Percentiles rank a stretch among this genome's conserved stretches.
Evolutionary conservation across 1,284 basidiomycete genomes (phyloP).

Genomic region (Leccinum fuscescens): DNA sequence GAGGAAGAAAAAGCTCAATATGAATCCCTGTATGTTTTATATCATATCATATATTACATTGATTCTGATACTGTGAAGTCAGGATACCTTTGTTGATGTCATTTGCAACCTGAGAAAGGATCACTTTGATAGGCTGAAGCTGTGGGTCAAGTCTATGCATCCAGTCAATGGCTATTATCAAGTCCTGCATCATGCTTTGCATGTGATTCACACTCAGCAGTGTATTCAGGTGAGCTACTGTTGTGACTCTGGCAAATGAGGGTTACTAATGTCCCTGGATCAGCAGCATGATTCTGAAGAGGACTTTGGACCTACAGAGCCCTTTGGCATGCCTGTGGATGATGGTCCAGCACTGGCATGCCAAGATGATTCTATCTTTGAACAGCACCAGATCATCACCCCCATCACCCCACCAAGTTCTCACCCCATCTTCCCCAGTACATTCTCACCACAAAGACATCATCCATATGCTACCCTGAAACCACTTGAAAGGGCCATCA

Average conservation of each 20-base stretch:
- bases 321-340: neutral
- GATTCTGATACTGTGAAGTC: conserved; percentile 9
- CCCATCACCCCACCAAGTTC: neutral
- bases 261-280: neutral
- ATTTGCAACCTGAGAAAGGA: conserved; percentile 3
- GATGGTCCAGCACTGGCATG: neutral
- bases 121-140: neutral
- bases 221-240: conserved; percentile 12
- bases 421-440: conserved; percentile 11
- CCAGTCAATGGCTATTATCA: conserved; percentile 23
- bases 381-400: neutral
- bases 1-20: conserved; percentile 12
- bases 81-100: conserved; percentile 22
- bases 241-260: neutral
- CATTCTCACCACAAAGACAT: conserved; percentile 24
- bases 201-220: conserved; percentile 21
- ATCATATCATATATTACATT: neutral
- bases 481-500: conserved; percentile 21
- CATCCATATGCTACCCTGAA: conserved; percentile 19
- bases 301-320: neutral
- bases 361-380: neutral
- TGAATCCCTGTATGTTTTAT: conserved; percentile 17
- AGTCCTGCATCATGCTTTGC: conserved; percentile 26
- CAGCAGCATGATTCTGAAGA: conserved; percentile 8
- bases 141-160: conserved; percentile 16